phyloP scores from a whole-genome alignment of 352 stramenopile genomes.

The Phytophthora foliorum region DNA sequence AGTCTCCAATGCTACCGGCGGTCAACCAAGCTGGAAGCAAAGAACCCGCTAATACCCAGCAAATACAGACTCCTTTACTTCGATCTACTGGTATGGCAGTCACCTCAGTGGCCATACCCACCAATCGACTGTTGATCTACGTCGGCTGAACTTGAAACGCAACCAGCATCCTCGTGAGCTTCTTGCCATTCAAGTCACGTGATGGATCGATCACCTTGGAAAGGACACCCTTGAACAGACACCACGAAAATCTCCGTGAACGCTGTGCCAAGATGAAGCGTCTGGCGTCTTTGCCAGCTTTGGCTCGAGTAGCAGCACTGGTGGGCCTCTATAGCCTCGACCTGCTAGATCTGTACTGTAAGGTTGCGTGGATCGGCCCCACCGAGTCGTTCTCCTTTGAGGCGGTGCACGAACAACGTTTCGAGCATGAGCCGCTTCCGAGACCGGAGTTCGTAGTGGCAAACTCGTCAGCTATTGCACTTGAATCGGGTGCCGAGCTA shows the following conservation, averaged over 20 bases:
- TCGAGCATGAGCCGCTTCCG: constrained; percentile 29
- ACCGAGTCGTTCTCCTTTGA: constrained; percentile 51
- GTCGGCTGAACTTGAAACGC: not conserved
- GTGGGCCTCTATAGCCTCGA: constrained; percentile 44
- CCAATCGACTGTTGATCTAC: too few relatives aligned
- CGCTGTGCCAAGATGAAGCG: constrained; percentile 7
- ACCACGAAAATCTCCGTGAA: not conserved
- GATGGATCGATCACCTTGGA: not conserved
- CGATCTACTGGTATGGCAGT: too few relatives aligned
- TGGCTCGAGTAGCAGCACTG: constrained; percentile 28
- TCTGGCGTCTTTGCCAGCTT: constrained; percentile 5
- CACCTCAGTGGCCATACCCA: too few relatives aligned
- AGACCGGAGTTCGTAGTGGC: constrained; percentile 17
- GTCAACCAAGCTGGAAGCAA: constrained; percentile 11
- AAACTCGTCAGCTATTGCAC: constrained; percentile 4
- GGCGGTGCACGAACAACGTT: constrained; percentile 25
- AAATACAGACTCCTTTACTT: too few relatives aligned
- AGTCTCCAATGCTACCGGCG: not conserved
- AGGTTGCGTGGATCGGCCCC: constrained; percentile 47
- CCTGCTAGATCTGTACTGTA: constrained; percentile 45
- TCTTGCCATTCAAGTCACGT: not conserved
- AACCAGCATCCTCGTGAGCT: constrained; percentile 6
- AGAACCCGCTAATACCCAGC: too few relatives aligned
- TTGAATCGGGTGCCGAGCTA: constrained; percentile 16
- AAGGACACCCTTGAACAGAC: constrained; percentile 14